Base-by-base conservation (phyloP, 768 basidiomycete species). In the Lentinus tigrinus region DNA sequence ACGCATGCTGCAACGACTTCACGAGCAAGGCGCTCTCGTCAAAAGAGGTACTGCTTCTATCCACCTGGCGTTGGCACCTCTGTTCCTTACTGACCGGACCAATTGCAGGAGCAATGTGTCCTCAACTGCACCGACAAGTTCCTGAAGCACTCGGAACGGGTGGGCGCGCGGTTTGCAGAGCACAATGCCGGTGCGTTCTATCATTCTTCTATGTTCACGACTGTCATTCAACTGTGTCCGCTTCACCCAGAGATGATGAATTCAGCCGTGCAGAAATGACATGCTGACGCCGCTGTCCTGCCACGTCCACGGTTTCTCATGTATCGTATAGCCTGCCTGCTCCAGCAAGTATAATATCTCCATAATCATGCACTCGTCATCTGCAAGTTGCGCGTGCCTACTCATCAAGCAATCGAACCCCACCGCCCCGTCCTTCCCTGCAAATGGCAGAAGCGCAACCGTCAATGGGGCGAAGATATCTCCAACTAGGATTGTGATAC, bases 51-150 rank as follows among this genome's bases (percentile, higher is more conserved):
- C 37, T 52, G 10, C 47, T 31, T 49, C 47, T 31, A 31, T 49
- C 27, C 47, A 24, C 24, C 47, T n/a, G 17, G 43, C 43, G 21
- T 46, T 50, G 51, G 47, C 52, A 53, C 38, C 36, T 23, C 23
- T 44, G 27, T 52, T 48, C 40, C 47, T 16, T 47, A 43, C 56
- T 44, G 21, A 55, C 47, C 46, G 52, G 46, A 19, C 62, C 50
- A 17, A 48, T 17, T 21, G 64, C 68, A 98, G 95, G 90, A 91
- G 67, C 82, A 85, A 63, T 99, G 96, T 71, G 85, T 96, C 47
- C 79, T 85, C 73, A 93, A 95, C 77, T 99, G 96, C 77, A 83
- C 94, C 21, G 96, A 98, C 79, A 99, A 98, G 75, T 98, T 97
- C 78, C 76, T 98, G 69, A 97, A 97, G 72, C 93, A 97, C 71